phyloP scores from a whole-genome alignment of 768 basidiomycete species.

The Macrolepiota dolichaula region DNA sequence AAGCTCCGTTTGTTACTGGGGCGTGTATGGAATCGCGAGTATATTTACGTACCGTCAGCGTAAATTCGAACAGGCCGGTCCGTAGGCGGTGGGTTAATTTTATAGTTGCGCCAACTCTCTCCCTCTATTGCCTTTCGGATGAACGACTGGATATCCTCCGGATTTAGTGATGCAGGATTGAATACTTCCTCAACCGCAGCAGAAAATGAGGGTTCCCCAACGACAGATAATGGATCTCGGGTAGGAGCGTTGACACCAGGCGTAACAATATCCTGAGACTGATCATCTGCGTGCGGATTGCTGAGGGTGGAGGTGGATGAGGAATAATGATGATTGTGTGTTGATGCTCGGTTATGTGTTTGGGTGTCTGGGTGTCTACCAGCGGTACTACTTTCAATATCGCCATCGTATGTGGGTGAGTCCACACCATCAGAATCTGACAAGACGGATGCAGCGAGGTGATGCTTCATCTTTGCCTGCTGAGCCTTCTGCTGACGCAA shows the following conservation, averaged over 20 bases:
- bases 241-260: constrained; percentile 33
- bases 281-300: constrained; percentile 30
- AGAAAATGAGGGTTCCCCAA: constrained; percentile 39
- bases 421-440: constrained; percentile 76
- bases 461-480: constrained; percentile 38
- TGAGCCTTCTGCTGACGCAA: constrained; percentile 27
- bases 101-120: constrained; percentile 63
- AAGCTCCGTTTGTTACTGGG: constrained; percentile 9
- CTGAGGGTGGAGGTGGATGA: constrained; percentile 55
- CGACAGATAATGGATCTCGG: constrained; percentile 21
- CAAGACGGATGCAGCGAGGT: constrained; percentile 51
- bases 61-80: constrained; percentile 86
- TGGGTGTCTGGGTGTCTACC: constrained; percentile 35
- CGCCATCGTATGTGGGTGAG: constrained; percentile 88
- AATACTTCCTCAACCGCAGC: constrained; percentile 37
- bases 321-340: constrained; percentile 34
- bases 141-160: constrained; percentile 78
- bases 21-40: background rate
- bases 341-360: constrained; percentile 24
- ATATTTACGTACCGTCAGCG: constrained; percentile 71
- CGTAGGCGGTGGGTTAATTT: constrained; percentile 79
- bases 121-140: constrained; percentile 76
- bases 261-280: constrained; percentile 15
- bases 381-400: constrained; percentile 75
- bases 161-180: constrained; percentile 64